These are phyloP conservation scores for Cucurbita argyrosperma DNA, from an alignment of 306 rosid species.

Conservation along the genomic window DNA sequence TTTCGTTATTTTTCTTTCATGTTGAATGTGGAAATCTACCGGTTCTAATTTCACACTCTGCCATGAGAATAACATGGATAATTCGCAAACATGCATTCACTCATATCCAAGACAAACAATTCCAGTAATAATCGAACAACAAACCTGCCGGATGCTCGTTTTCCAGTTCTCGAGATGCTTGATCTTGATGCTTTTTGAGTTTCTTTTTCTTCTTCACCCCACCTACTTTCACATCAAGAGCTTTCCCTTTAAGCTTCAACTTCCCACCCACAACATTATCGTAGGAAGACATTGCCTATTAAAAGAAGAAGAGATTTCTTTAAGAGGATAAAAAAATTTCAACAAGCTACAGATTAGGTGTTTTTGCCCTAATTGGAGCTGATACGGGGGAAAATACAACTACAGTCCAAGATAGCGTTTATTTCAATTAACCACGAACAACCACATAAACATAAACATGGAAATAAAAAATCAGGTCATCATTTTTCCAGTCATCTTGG, in stretches of 20 bases:
- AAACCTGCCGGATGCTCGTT: conserved; percentile 46
- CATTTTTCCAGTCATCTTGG: neutral
- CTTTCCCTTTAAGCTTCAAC: conserved; percentile 97
- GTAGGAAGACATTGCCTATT: conserved; percentile 45
- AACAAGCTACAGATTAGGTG: neutral
- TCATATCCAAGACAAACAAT: neutral
- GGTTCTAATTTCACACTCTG: neutral
- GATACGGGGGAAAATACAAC: neutral
- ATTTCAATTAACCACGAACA: neutral
- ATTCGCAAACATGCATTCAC: neutral
- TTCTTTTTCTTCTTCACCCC: conserved; percentile 89
- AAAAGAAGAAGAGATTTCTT: neutral
- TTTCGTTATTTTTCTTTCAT: neutral
- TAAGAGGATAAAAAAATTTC: neutral
- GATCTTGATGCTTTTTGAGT: conserved; percentile 43
- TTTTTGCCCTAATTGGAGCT: neutral
- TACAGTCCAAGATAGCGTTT: neutral
- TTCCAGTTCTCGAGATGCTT: conserved; percentile 24
- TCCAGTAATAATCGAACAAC: conserved; percentile 3
- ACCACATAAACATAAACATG: neutral
- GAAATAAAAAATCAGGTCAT: neutral
- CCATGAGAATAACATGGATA: neutral
- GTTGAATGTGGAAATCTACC: neutral
- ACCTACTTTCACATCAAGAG: conserved; percentile 81
- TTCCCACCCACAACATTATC: conserved; percentile 91